phyloP scores from a whole-genome alignment of 2,329 filamentous ascomycete species.

The Chrysoporthe puriensis region DNA sequence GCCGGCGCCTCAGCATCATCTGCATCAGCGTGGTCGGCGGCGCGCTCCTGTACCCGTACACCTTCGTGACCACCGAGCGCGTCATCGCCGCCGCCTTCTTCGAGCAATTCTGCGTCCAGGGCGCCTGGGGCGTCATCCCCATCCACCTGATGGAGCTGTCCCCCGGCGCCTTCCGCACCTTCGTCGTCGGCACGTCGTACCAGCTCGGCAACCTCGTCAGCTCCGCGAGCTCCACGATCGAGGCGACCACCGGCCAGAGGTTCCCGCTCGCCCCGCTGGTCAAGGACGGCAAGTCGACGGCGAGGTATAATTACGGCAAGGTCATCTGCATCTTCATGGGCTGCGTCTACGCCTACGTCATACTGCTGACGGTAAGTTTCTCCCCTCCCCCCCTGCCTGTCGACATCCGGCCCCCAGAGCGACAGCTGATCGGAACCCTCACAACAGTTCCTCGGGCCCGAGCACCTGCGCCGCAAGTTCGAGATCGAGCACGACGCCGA shows the following conservation, averaged over 20 bases:
- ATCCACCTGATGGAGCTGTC: slow-evolving; percentile 80
- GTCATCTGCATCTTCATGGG: slow-evolving; percentile 93
- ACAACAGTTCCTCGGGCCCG: slow-evolving; percentile 57
- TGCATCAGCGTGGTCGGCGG: slow-evolving; percentile 67
- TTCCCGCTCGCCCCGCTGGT: slow-evolving; percentile 66
- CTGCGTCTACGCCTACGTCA: slow-evolving; percentile 71
- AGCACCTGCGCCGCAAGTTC: slow-evolving; percentile 56
- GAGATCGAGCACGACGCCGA: slow-evolving; percentile 54
- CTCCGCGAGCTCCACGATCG: slow-evolving; percentile 73
- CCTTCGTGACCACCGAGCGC: slow-evolving; percentile 62
- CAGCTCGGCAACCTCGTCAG: slow-evolving; percentile 78
- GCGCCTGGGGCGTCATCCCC: slow-evolving; percentile 76
- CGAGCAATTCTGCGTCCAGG: slow-evolving; percentile 78
- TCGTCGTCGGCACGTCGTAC: slow-evolving; percentile 74
- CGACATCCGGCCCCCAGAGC: background rate
- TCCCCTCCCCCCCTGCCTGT: background rate
- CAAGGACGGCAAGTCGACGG: slow-evolving; percentile 43
- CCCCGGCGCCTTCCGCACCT: slow-evolving; percentile 73
- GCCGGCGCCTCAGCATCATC: slow-evolving; percentile 71
- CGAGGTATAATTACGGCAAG: slow-evolving; percentile 74
- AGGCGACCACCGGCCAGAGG: slow-evolving; percentile 72
- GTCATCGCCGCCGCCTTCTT: slow-evolving; percentile 85
- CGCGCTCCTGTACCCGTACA: slow-evolving; percentile 82
- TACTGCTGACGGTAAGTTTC: slow-evolving; percentile 53
- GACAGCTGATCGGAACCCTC: background rate